Percentiles rank a stretch among this genome's conserved stretches.
phyloP scores from a whole-genome alignment of 345 rosid species.

The Eucalyptus erythrocorys region DNA sequence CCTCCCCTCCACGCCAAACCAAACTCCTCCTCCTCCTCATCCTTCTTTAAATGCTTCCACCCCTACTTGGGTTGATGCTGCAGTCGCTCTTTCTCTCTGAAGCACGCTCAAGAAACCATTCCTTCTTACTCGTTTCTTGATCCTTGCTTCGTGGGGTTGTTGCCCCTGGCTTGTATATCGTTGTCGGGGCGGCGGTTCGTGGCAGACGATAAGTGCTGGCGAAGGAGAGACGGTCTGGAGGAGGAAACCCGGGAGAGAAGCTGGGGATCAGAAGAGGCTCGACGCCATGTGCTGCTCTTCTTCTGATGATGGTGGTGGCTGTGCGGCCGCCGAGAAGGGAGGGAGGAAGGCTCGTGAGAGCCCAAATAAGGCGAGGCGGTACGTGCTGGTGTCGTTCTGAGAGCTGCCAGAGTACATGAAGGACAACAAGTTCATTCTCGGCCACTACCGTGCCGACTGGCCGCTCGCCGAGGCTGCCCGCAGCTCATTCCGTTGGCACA shows the following conservation, averaged over 20 bases:
- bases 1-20: background rate
- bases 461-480: too few species aligned
- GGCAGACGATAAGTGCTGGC: background rate
- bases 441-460: too few species aligned
- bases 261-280: background rate
- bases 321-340: background rate
- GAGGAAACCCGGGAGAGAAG: background rate
- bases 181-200: background rate
- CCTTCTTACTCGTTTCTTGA: background rate
- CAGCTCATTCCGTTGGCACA: too few species aligned
- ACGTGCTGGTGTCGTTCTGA: slow-evolving; percentile 33
- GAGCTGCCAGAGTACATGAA: too few species aligned
- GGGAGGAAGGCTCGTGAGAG: background rate
- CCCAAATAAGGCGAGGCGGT: slow-evolving; percentile 14
- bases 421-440: too few species aligned
- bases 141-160: background rate
- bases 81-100: background rate
- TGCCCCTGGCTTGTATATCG: background rate
- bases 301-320: background rate
- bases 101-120: background rate
- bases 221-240: background rate
- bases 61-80: background rate
- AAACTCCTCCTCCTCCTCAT: background rate
- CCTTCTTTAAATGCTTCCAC: background rate
- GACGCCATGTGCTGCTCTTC: background rate